phyloP scores from a whole-genome alignment of 1,284 basidiomycete species.

The Chiua sp. region DNA sequence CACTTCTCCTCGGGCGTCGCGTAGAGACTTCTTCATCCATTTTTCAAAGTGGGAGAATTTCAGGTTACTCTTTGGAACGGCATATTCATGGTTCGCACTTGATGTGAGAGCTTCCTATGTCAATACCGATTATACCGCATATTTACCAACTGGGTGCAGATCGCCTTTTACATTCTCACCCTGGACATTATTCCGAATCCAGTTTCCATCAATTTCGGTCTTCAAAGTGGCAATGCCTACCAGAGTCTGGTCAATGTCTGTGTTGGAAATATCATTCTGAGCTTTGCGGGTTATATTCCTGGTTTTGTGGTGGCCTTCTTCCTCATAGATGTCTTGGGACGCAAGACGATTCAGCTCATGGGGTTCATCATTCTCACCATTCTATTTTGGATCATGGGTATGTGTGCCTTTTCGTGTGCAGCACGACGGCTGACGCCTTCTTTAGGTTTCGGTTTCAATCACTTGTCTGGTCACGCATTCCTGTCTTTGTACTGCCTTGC shows the following conservation, averaged over 20 bases:
- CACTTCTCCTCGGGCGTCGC: conserved; percentile 48
- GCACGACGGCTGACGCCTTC: background rate
- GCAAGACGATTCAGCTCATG: conserved; percentile 59
- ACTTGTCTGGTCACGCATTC: conserved; percentile 56
- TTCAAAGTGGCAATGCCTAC: conserved; percentile 16
- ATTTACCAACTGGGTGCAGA: conserved; percentile 36
- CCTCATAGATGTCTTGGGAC: conserved; percentile 53
- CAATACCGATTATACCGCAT: too few species aligned
- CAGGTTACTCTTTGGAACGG: conserved; percentile 49
- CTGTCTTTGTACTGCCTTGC: conserved; percentile 64
- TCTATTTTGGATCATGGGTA: conserved; percentile 55
- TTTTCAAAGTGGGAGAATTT: conserved; percentile 48
- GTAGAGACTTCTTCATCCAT: conserved; percentile 49
- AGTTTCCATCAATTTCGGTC: background rate
- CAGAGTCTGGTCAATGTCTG: conserved; percentile 33
- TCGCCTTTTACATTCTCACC: conserved; percentile 64
- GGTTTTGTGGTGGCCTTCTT: conserved; percentile 53
- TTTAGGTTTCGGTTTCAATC: conserved; percentile 50
- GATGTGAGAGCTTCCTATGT: conserved; percentile 42
- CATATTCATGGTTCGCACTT: conserved; percentile 65
- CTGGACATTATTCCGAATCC: conserved; percentile 54
- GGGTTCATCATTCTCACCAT: conserved; percentile 61
- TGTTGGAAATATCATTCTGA: conserved; percentile 49
- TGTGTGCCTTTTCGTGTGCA: conserved; percentile 4
- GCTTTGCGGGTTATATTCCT: conserved; percentile 54